Base-by-base conservation (phyloP, 305 asterid species). In the Fraxinus xanthoxyloides region DNA sequence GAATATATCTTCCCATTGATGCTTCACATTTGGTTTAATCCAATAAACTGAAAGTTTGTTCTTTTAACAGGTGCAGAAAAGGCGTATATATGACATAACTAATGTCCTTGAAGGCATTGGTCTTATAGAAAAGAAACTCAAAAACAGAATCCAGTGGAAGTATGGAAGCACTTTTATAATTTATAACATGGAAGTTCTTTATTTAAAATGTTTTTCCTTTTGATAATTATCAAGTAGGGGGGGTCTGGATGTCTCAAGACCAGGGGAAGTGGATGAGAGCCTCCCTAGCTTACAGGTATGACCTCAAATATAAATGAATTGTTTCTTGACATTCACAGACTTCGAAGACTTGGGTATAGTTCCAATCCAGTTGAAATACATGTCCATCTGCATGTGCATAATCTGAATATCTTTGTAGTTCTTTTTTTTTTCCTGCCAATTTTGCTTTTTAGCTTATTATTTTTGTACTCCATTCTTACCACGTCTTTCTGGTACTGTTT, bases 251-350 rank as follows among this genome's bases (percentile, higher is more conserved):
- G 97, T 85, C 85, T 86, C 98, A 40, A 87, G 91, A 80, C 93
- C 97, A 5, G 99, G 98, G 77, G 99, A 92, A 19, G 86, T 80
- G 34, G 96, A 93, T 34, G 95, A 88, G 78, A 93, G 92, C 79
- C 87, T 90, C 84, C 79, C 92, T 65, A 84, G 94, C 90, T 83
- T 96, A 88, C 95, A 96, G 98, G 99, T 93, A 83, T 73, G 78
- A 34, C 6, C 59, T 30, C 26, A 26, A 36, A 75, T 77, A n/a
- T 84, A 26, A 26, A 67, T 24, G 54, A 75, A 46, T 54, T 46
- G 23, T 32, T 30, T 75, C 35, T 48, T 67, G 77, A 72, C 17
- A 23, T 72, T 38, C 6, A 6, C 72, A 80, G 28, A 23, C 56
- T 4, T 61, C n/a, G n/a, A n/a, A n/a, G 31, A 61, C 72, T 61